Percentiles rank a stretch among this genome's conserved stretches.
Evolutionary conservation across 768 basidiomycete genomes (phyloP).

Genomic region (Lyophyllum decastes): DNA sequence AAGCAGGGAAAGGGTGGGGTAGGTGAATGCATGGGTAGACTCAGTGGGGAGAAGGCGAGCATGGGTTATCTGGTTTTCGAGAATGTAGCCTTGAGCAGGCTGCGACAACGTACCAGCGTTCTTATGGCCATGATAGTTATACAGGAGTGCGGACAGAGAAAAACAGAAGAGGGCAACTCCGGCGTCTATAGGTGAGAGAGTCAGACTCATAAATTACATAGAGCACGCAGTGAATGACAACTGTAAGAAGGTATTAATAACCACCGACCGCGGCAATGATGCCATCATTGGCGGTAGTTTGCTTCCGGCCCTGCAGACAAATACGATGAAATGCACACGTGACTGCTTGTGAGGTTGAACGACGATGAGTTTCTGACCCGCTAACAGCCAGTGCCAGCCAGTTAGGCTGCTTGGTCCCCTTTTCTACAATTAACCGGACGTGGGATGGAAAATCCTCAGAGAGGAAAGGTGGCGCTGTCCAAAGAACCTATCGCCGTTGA

Average conservation of each 20-base stretch:
- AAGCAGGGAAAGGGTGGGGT: constrained; percentile 56
- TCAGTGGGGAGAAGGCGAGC: constrained; percentile 47
- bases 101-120: neutral
- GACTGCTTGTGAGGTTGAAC: neutral
- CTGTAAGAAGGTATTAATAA: neutral
- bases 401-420: neutral
- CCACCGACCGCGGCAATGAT: neutral
- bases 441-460: constrained; percentile 4
- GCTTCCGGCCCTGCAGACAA: constrained; percentile 3
- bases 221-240: neutral
- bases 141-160: constrained; percentile 5
- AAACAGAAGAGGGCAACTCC: constrained; percentile 11
- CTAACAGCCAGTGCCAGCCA: neutral
- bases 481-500: constrained; percentile 34
- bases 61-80: constrained; percentile 55
- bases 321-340: constrained; percentile 7
- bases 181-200: constrained; percentile 1
- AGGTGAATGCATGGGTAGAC: constrained; percentile 57
- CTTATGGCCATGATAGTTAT: neutral
- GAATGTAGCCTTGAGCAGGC: constrained; percentile 39
- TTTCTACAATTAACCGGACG: neutral
- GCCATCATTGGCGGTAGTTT: neutral
- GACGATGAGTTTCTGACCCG: neutral
- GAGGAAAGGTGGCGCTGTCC: neutral
- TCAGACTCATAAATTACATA: neutral